phyloP scores from a whole-genome alignment of 2,329 filamentous ascomycete species.

The Talaromyces sp. region DNA sequence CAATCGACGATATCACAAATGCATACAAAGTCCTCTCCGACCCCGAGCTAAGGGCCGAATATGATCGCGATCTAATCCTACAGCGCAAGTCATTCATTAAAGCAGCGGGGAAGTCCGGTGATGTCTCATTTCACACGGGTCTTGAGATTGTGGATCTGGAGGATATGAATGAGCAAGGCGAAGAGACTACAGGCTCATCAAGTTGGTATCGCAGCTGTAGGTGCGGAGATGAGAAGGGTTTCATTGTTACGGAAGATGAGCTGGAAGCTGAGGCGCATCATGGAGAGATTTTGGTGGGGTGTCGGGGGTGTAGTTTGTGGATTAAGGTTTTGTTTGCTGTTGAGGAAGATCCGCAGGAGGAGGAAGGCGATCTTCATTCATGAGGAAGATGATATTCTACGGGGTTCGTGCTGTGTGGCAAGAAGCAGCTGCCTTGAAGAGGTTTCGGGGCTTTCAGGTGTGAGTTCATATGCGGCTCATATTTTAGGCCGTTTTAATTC shows the following conservation, averaged over 20 bases:
- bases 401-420: too few relatives aligned
- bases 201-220: constrained; percentile 57
- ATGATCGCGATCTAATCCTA: constrained; percentile 48
- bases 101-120: constrained; percentile 27
- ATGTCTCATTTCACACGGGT: constrained; percentile 47
- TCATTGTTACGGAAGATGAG: constrained; percentile 55
- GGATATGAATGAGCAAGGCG: constrained; percentile 48
- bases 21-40: constrained; percentile 57
- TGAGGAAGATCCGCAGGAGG: constrained; percentile 26
- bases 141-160: constrained; percentile 60
- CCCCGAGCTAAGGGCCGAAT: constrained; percentile 45
- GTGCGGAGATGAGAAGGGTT: constrained; percentile 59
- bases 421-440: not conserved
- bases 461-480: not conserved
- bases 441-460: not conserved
- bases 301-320: constrained; percentile 64
- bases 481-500: not conserved
- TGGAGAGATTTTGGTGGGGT: constrained; percentile 60
- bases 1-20: constrained; percentile 59
- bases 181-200: constrained; percentile 37
- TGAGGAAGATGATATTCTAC: not conserved
- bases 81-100: constrained; percentile 26
- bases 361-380: not conserved
- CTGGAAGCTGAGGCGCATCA: constrained; percentile 51
- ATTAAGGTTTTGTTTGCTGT: constrained; percentile 60